A percentile compares a stretch with the other conserved stretches of the same genome.
Evolutionary conservation across 2,329 filamentous ascomycete species (phyloP).

Genomic region (Aureobasidium sp.): DNA sequence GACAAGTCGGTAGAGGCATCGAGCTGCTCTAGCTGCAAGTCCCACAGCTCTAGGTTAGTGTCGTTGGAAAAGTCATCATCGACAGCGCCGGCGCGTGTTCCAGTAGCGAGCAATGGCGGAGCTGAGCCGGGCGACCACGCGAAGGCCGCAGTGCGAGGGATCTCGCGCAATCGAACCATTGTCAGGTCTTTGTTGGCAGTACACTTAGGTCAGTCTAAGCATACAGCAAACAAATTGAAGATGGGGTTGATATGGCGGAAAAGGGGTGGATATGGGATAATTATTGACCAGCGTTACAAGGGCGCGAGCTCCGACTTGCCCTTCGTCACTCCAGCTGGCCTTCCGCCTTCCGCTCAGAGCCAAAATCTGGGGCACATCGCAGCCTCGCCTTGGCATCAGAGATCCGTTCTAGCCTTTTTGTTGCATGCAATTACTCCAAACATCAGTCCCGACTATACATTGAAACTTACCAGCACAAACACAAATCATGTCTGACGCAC

Average conservation of each 20-base stretch:
- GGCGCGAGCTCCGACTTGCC: constrained; percentile 1
- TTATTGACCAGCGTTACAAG: constrained; percentile 8
- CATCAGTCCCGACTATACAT: constrained; percentile 14
- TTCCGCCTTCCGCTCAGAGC: background rate
- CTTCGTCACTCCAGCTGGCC: constrained; percentile 11
- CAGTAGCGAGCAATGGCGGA: constrained; percentile 79
- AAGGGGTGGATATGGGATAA: constrained; percentile 8
- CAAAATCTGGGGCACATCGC: constrained; percentile 4
- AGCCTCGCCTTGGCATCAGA: constrained; percentile 11
- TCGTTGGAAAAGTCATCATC: constrained; percentile 97
- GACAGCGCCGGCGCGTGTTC: constrained; percentile 89
- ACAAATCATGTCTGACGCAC: constrained; percentile 65
- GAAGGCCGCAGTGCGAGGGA: constrained; percentile 92
- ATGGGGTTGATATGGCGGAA: background rate
- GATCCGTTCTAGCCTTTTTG: background rate
- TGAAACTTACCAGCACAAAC: background rate
- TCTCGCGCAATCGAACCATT: constrained; percentile 96
- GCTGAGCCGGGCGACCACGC: constrained; percentile 83
- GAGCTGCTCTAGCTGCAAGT: constrained; percentile 72
- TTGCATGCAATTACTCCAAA: background rate
- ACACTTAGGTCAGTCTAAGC: constrained; percentile 2
- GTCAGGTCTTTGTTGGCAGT: constrained; percentile 15
- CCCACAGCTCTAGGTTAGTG: constrained; percentile 94
- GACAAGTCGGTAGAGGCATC: constrained; percentile 75
- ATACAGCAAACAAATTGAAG: background rate